Base-by-base conservation (phyloP, 768 basidiomycete genomes). In the Lactarius quietus region DNA sequence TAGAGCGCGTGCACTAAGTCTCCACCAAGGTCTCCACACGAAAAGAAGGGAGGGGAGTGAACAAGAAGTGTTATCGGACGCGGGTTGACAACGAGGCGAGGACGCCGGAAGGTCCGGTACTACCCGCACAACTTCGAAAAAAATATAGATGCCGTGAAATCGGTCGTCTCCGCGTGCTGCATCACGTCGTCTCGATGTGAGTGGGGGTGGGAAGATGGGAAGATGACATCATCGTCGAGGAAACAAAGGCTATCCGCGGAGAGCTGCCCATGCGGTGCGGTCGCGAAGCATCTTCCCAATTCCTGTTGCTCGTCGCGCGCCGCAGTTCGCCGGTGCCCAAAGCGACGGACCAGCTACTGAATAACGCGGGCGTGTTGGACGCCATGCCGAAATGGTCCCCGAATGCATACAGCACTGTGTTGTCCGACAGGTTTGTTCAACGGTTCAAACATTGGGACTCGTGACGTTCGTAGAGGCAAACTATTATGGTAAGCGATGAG, bases 191-290 rank as follows among this genome's bases (percentile, higher is more conserved):
- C n/a, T 23, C n/a, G 17, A 41, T 10, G 14, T 10, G n/a, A 5
- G 23, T 41, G 41, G 41, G n/a, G 17, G 41, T 41, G 41, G 41
- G 41, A 41, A 41, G 12, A 17, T 15, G 23, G 6, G 45, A n/a
- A 26, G 4, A 51, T 58, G 53, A 43, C 28, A 41, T 58, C 61
- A 39, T 58, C 65, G 36, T 45, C 65, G 15, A 52, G 61, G 57
- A 59, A 66, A 31, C 61, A 62, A 26, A 62, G n/a, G 31, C 57
- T 51, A 15, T 51, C 65, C 51, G 61, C 65, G 6, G 65, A 62
- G 57, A 62, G 61, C 39, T 35, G 51, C 33, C 56, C 6, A 15
- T 51, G 53, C 61, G 57, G 41, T 28, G 52, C 57, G 20, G 57
- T 58, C 26, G 62, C 57, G 56, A 62, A 51, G 8, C 61, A 61